Evolutionary conservation across 495 filamentous ascomycete species (phyloP).

Genomic region (Choiromyces venosus): DNA sequence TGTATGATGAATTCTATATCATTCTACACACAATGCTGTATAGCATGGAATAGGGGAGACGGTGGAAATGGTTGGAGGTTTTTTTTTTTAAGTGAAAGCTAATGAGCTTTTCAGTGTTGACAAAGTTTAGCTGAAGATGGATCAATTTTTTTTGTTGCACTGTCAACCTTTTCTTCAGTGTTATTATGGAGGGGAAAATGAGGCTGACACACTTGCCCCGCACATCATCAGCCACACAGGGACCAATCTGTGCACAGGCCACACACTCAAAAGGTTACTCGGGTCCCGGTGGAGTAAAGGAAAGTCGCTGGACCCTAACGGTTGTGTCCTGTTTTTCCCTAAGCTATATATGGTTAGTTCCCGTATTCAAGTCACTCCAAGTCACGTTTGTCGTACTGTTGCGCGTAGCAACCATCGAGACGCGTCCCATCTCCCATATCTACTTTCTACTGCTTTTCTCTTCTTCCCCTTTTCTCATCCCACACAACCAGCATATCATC

Average conservation of each 20-base stretch:
- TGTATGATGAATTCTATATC: background rate
- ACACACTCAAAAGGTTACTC: background rate
- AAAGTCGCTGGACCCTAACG: background rate
- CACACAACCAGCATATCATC: conserved; percentile 12
- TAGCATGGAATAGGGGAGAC: background rate
- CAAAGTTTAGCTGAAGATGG: background rate
- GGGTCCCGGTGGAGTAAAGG: too few species aligned
- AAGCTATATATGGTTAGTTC: background rate
- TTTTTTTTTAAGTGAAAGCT: background rate
- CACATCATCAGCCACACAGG: background rate
- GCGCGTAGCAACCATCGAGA: background rate
- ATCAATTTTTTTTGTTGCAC: background rate
- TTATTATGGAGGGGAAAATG: background rate
- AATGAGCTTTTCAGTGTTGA: background rate
- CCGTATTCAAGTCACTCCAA: background rate
- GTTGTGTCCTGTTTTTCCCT: background rate
- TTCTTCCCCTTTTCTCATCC: background rate
- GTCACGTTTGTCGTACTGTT: background rate
- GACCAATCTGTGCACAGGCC: background rate
- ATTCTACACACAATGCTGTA: background rate
- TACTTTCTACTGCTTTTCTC: conserved; percentile 12
- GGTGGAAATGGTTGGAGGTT: background rate
- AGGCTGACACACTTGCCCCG: background rate
- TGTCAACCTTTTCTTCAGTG: background rate
- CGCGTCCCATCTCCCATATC: conserved; percentile 10